Evolutionary conservation across 345 rosid species (phyloP).

Genomic region (Populus deltoides): DNA sequence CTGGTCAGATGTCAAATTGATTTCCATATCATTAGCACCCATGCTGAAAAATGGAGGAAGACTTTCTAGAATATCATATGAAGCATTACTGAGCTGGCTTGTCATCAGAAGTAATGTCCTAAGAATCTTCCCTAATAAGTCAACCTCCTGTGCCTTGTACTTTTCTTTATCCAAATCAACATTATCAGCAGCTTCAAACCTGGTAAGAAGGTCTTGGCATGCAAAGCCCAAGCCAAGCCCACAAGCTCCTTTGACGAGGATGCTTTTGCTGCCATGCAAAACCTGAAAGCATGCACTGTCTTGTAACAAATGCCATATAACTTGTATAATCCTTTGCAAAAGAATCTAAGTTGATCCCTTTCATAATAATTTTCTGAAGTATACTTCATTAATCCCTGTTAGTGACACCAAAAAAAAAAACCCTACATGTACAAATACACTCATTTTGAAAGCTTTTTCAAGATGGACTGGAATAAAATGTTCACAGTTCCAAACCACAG

Average conservation of each 20-base stretch:
- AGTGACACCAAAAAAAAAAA: background rate
- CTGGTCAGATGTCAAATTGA: conserved; percentile 33
- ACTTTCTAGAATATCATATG: conserved; percentile 46
- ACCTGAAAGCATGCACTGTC: conserved; percentile 48
- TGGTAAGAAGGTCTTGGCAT: conserved; percentile 72
- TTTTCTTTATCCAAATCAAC: conserved; percentile 44
- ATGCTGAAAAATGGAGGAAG: conserved; percentile 44
- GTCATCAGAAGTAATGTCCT: conserved; percentile 47
- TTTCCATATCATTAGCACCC: conserved; percentile 26
- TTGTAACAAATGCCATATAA: background rate
- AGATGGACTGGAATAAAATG: background rate
- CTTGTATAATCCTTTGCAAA: background rate
- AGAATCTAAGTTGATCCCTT: background rate
- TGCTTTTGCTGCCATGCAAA: conserved; percentile 72
- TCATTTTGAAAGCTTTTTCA: conserved; percentile 2
- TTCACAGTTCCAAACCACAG: conserved; percentile 5
- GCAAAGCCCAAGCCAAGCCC: conserved; percentile 86
- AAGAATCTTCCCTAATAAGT: conserved; percentile 57
- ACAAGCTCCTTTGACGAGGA: conserved; percentile 88
- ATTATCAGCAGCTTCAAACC: conserved; percentile 45
- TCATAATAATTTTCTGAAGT: no score
- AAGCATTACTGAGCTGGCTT: conserved; percentile 41
- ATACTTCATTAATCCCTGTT: background rate
- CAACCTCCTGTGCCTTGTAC: conserved; percentile 56
- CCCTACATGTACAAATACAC: background rate